These are phyloP conservation scores for Calonectria pseudoreteaudii DNA, from an alignment of 2,329 filamentous ascomycete genomes.

Conservation along the genomic window DNA sequence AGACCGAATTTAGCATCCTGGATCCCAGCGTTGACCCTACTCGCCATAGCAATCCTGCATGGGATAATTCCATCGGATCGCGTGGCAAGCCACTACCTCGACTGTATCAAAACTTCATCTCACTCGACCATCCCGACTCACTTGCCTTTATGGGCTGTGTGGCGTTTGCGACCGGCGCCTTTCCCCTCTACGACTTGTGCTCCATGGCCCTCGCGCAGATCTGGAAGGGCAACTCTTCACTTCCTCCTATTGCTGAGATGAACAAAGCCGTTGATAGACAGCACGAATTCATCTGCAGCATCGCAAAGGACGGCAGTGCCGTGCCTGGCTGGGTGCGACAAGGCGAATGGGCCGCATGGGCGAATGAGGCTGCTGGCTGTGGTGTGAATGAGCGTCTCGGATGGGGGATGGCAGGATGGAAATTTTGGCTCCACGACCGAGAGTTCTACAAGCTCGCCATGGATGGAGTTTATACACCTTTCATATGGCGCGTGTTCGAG, in stretches of 20 bases:
- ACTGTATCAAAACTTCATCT: constrained; percentile 59
- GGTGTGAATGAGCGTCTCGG: constrained; percentile 54
- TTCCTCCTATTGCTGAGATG: constrained; percentile 54
- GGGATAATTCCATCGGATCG: constrained; percentile 40
- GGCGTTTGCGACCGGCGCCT: constrained; percentile 49
- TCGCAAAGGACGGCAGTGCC: constrained; percentile 42
- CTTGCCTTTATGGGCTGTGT: constrained; percentile 57
- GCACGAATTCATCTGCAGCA: constrained; percentile 47
- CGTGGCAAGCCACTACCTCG: constrained; percentile 47
- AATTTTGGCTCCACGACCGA: constrained; percentile 54
- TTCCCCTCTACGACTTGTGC: constrained; percentile 54
- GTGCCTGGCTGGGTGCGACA: constrained; percentile 44
- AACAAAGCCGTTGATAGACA: constrained; percentile 47
- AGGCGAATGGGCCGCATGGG: constrained; percentile 52
- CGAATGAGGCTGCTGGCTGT: constrained; percentile 56
- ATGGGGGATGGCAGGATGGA: constrained; percentile 54
- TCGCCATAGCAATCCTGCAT: constrained; percentile 35
- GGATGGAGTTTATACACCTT: constrained; percentile 54
- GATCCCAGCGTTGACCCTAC: constrained; percentile 44
- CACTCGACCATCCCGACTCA: constrained; percentile 54
- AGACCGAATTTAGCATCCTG: constrained; percentile 45
- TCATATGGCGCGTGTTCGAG: constrained; percentile 55
- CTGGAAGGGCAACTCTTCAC: constrained; percentile 52
- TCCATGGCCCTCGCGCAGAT: constrained; percentile 57
- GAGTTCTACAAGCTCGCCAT: constrained; percentile 52